Evolutionary conservation across 371 early-diverging fungal genomes (phyloP), one percentile per base, ranked within the genome.

Genomic region (Mortierella sp.): DNA sequence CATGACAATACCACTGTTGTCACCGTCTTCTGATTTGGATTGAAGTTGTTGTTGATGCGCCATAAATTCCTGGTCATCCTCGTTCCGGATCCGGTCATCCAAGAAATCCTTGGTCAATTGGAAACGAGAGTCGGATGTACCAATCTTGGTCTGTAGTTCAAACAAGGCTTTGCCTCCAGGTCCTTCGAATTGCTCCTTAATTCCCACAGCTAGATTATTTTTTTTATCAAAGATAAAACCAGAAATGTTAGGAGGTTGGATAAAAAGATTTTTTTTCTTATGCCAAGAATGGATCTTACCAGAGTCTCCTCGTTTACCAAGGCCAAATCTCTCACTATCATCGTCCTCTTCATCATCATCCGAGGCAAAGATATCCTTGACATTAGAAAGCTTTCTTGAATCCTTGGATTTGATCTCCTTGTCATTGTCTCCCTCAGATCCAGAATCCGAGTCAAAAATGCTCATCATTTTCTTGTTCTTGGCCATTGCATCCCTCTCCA

Each of bases 101-200:
- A 77, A 72, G 62, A 88, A 88, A 51, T 87, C 89, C 67, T 85
- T 84, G 43, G 83, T 83, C 57, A 88, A 51, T 29, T 88, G 87
- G 83, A 88, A 88, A 70, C 89, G 87, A 0, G 86, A 85, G 70
- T 88, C 89, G n/a, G 84, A 79, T 2, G 72, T 77, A 53, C 86
- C 85, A 55, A 85, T 87, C 43, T 68, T 75, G 23, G 82, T 85
- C 68, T 88, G 89, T 60, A 88, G 72, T 62, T 83, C 82, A 30
- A 88, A 70, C 51, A 86, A 58, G 18, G 85, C 84, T 26, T 85
- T 85, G 30, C 89, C 89, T 51, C 75, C 85, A 52, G 86, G 87
- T 2, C 89, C 89, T 70, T 88, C 89, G 28, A 88, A 80, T 15
- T 85, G 86, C 28, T 87, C 86, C 60, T 88, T 87, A 65, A 88